Conservation (phyloP, 2,329 filamentous ascomycete genomes). For the Fusarium bactridioides region DNA sequence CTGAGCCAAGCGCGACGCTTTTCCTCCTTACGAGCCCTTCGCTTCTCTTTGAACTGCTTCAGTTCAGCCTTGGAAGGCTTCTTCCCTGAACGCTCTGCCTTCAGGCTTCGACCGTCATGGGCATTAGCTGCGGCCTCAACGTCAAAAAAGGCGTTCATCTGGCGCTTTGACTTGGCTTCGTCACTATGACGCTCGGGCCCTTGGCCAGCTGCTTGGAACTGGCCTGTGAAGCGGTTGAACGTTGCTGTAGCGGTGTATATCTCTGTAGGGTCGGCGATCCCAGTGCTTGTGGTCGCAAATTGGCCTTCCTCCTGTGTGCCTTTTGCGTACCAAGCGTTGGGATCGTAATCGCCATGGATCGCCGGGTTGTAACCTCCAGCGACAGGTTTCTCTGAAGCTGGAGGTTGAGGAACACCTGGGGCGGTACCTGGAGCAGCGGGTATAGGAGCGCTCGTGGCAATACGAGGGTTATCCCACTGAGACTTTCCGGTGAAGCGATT, state of each 20-base stretch:
- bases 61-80: constrained; percentile 86
- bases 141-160: constrained; percentile 96
- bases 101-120: constrained; percentile 89
- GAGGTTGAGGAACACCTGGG: constrained; percentile 41
- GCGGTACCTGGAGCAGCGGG: constrained; percentile 41
- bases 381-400: constrained; percentile 50
- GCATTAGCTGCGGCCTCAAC: constrained; percentile 92
- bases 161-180: constrained; percentile 84
- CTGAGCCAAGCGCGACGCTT: constrained; percentile 90
- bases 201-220: constrained; percentile 74
- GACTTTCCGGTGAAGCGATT: constrained; percentile 79
- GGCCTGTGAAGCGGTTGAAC: constrained; percentile 93
- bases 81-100: constrained; percentile 87
- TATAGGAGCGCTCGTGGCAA: constrained; percentile 58
- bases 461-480: constrained; percentile 88
- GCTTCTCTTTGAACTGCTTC: constrained; percentile 90
- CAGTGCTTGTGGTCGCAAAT: constrained; percentile 37
- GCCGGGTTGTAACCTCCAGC: constrained; percentile 91
- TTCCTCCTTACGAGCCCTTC: constrained; percentile 89
- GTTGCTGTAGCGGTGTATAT: constrained; percentile 73
- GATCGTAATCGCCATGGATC: constrained; percentile 96
- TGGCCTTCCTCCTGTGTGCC: constrained; percentile 50
- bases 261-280: constrained; percentile 51
- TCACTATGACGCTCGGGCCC: constrained; percentile 82
- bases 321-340: constrained; percentile 91